Conservation (phyloP, 306 rosid genomes). For the barrel medic (Medicago truncatula) region DNA sequence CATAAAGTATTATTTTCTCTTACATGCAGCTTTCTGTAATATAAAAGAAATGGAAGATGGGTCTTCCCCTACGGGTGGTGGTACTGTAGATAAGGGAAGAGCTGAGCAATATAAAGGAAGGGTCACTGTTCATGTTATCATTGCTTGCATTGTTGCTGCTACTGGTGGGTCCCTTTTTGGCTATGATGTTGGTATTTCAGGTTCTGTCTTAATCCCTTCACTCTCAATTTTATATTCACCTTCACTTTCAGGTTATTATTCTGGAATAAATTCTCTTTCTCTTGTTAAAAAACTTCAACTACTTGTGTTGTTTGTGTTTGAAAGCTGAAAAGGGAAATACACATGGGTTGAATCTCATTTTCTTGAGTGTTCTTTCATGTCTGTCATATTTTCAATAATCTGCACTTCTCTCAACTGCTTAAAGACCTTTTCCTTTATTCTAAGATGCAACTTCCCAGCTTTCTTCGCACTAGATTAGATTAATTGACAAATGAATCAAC, state of each 20-base stretch:
- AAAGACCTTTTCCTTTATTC: not conserved
- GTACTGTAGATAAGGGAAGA: conserved; percentile 50
- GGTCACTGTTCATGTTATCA: conserved; percentile 66
- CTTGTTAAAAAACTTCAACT: not conserved
- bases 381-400: not conserved
- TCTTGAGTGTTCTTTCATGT: not conserved
- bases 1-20: not conserved
- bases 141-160: conserved; percentile 80
- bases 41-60: conserved; percentile 7
- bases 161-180: conserved; percentile 82
- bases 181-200: conserved; percentile 87
- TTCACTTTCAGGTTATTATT: not conserved
- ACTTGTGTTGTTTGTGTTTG: not conserved
- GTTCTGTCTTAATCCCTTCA: conserved; percentile 35
- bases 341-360: conserved; percentile 6
- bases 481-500: not conserved
- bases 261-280: not conserved
- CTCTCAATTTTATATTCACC: no score
- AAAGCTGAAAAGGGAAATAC: not conserved
- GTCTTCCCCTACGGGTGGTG: not conserved
- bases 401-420: not conserved
- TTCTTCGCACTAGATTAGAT: not conserved
- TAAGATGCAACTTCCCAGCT: not conserved
- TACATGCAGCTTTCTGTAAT: not conserved
- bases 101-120: conserved; percentile 70